These are phyloP conservation scores for Alternaria sp. DNA, from an alignment of 2,329 filamentous ascomycete genomes.

Conservation along the genomic window DNA sequence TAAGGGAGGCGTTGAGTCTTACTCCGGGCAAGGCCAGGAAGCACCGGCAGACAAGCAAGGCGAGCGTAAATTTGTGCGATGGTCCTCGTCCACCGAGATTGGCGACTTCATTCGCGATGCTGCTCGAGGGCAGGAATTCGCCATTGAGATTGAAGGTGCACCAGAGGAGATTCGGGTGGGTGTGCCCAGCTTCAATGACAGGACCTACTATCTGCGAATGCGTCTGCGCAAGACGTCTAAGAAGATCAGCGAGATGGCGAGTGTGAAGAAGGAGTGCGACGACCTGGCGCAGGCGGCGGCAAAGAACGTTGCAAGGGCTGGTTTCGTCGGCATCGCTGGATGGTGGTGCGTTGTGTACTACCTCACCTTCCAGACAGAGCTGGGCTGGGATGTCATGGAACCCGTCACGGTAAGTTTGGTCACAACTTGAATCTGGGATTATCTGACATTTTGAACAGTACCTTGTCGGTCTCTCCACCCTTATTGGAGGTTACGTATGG, in stretches of 20 bases:
- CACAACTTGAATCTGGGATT: not conserved
- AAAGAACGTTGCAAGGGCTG: constrained; percentile 78
- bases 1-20: constrained; percentile 70
- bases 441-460: constrained; percentile 55
- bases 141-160: constrained; percentile 78
- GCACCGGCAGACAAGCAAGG: constrained; percentile 49
- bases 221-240: constrained; percentile 73
- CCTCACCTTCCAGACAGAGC: constrained; percentile 71
- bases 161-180: constrained; percentile 73
- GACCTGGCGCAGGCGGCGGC: constrained; percentile 75
- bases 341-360: constrained; percentile 87
- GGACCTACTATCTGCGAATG: constrained; percentile 87
- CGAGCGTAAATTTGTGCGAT: constrained; percentile 76
- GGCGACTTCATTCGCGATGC: constrained; percentile 94
- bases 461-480: constrained; percentile 80
- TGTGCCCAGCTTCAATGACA: constrained; percentile 85
- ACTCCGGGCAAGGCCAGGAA: constrained; percentile 73
- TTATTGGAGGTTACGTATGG: constrained; percentile 92
- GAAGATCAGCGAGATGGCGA: constrained; percentile 71
- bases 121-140: constrained; percentile 81
- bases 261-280: constrained; percentile 83
- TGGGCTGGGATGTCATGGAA: constrained; percentile 91
- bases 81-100: constrained; percentile 87
- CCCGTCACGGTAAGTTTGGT: constrained; percentile 69
- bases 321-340: constrained; percentile 72